phyloP scores from a whole-genome alignment of 2,329 filamentous ascomycete genomes.

The Colletotrichum scovillei region DNA sequence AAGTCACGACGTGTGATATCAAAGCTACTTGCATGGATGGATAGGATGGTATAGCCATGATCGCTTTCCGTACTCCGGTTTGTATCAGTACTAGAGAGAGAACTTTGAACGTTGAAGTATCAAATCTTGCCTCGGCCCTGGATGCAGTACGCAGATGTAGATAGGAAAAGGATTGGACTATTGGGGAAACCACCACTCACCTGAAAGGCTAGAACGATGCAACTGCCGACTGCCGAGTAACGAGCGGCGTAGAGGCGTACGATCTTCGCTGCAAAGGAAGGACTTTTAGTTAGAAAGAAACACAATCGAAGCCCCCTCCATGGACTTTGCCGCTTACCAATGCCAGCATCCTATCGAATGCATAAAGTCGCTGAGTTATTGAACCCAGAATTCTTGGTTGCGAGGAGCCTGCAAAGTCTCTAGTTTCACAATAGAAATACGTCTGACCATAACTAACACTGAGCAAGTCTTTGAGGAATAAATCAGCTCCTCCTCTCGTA shows the following conservation, averaged over 20 bases:
- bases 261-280: not conserved
- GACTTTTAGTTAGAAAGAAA: not conserved
- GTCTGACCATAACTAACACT: not conserved
- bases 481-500: not conserved
- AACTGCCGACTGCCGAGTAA: conserved; percentile 13
- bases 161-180: not conserved
- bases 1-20: conserved; percentile 1
- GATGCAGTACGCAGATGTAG: not conserved
- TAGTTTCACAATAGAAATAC: not conserved
- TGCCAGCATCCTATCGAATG: not conserved
- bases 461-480: not conserved
- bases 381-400: not conserved
- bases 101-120: not conserved
- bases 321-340: not conserved
- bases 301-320: not conserved
- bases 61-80: conserved; percentile 1
- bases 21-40: not conserved
- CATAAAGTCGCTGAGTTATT: not conserved
- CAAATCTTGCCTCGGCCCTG: not conserved
- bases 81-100: not conserved
- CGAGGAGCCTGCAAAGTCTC: not conserved
- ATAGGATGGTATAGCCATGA: no score
- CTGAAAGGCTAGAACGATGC: not conserved
- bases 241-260: not conserved
- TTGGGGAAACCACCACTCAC: not conserved